Evolutionary conservation across 441 rosid species (phyloP), one percentile per base, ranked within the genome.

Genomic region (Gossypium trilobum): DNA sequence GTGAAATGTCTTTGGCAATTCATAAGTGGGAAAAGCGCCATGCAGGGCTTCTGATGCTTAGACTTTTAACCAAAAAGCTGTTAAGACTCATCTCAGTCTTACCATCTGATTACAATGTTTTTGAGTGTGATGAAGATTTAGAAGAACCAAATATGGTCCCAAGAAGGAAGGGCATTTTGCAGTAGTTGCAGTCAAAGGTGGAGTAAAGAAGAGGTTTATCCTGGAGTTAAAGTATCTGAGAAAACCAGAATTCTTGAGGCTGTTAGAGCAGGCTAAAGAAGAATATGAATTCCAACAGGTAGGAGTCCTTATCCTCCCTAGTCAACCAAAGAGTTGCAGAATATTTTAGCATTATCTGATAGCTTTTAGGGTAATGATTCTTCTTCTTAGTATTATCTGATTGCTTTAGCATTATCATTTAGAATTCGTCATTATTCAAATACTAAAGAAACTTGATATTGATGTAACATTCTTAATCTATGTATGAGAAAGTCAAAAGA

Each of bases 251-350:
- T 88, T 88, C 71, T 51, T 81, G 79, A 78, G 58, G 29, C 68
- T 88, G 55, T 79, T 88, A 23, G 79, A 88, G 68, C 75, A 78
- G 27, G 89, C 93, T 10, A 60, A 78, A 71, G 86, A 90, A 6
- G 96, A 90, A 67, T 88, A 80, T 6, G 93, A 93, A 22, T 84
- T 82, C 71, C 81, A 80, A 16, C 87, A 78, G 8, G 78, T 75
- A 33, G 93, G 90, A 46, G 88, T 85, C 72, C 83, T 91, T 33
- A 78, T 81, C 33, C 74, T 89, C 52, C 92, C 96, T 13, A 86
- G 94, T 69, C 85, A 62, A 74, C 90, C 92, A 0, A 86, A 74
- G 89, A 85, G 74, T 59, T 87, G 59, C 72, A 85, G 77, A 82
- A 20, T 29, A 39, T 63, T 63, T 63, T 63, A 39, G 8, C 48